Base-by-base conservation (phyloP, 2,329 filamentous ascomycete species). In the Calonectria pseudoturangicola region DNA sequence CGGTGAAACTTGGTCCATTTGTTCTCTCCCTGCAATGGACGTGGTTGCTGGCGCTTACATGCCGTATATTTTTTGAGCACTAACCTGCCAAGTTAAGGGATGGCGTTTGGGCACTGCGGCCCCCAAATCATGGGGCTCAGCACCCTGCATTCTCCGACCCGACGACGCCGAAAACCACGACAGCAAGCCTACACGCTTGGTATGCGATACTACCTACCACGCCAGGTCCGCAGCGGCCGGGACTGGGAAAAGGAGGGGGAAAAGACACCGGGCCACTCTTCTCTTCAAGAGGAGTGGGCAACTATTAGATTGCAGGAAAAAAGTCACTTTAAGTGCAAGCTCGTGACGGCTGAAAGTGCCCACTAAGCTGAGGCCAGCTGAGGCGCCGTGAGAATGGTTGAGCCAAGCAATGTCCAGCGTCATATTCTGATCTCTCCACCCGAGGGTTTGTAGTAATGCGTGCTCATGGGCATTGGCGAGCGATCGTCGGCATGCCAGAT, bases 321-420 rank as follows among this genome's bases (percentile, higher is more conserved):
- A 60, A 60, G 54, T 60, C 30, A 41, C 25, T 50, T 66, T 66
- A 18, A 64, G 43, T 48, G 25, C 13, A 45, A 48, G 15, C 54
- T 60, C 25, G 33, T 60, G 54, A 65, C 13, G 43, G 45, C 27
- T 39, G 5, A 41, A 30, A 13, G 51, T 51, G 51, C 25, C 64
- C 64, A 68, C 64, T 36, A 8, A 71, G 65, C 70, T 71, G 70
- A 71, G 39, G 48, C 39, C 65, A 71, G 70, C 48, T 68, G 48
- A 71, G 67, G 64, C 16, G 30, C 30, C 56, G 56, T 36, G 54
- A 51, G n/a, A 51, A 58, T 50, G 33, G 25, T 54, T 56, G 36
- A 60, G 33, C 54, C 68, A 39, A 66, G 27, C 47, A 45, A 45
- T 43, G 41, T 27, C 36, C 43, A 63, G 63, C 50, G 54, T 71